phyloP scores from a whole-genome alignment of 352 stramenopile genomes.

The Phytopythium mirpurense region DNA sequence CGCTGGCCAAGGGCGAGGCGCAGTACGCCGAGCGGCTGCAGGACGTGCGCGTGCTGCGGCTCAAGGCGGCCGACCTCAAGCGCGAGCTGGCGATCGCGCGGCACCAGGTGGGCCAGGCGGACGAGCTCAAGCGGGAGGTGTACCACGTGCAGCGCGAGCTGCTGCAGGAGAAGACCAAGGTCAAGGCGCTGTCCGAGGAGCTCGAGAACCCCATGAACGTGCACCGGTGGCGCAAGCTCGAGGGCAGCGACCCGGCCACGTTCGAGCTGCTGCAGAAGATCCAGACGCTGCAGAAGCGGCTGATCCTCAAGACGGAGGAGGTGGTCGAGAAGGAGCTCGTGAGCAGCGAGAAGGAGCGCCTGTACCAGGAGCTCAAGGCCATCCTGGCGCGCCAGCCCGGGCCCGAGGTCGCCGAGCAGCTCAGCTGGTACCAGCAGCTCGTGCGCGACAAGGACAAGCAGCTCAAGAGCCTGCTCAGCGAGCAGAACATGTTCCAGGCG shows the following conservation, averaged over 20 bases:
- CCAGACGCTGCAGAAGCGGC: constrained; percentile 91
- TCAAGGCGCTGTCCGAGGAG: constrained; percentile 94
- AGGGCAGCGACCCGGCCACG: constrained; percentile 92
- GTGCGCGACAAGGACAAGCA: constrained; percentile 96
- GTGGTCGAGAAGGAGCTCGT: constrained; percentile 93
- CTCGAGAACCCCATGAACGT: constrained; percentile 98
- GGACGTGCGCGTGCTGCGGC: constrained; percentile 93
- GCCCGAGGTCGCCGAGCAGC: constrained; percentile 93
- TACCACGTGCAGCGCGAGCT: constrained; percentile 90
- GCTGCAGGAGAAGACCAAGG: constrained; percentile 94
- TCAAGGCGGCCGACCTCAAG: constrained; percentile 94
- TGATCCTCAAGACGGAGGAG: constrained; percentile 96
- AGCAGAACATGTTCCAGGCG: constrained; percentile 97
- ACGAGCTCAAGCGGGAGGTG: constrained; percentile 87
- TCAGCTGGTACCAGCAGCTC: constrained; percentile 93
- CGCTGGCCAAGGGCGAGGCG: constrained; percentile 89
- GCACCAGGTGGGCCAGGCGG: constrained; percentile 81
- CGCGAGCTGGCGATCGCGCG: constrained; percentile 89
- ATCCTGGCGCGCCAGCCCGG: constrained; percentile 90
- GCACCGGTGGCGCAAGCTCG: constrained; percentile 96
- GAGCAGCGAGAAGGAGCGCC: constrained; percentile 95
- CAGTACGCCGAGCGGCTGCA: constrained; percentile 92
- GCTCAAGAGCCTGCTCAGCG: constrained; percentile 94
- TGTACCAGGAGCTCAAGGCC: constrained; percentile 94
- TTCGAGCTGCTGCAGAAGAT: constrained; percentile 97